Conservation (phyloP, 1,284 basidiomycete genomes). For the Inonotus obliquus region DNA sequence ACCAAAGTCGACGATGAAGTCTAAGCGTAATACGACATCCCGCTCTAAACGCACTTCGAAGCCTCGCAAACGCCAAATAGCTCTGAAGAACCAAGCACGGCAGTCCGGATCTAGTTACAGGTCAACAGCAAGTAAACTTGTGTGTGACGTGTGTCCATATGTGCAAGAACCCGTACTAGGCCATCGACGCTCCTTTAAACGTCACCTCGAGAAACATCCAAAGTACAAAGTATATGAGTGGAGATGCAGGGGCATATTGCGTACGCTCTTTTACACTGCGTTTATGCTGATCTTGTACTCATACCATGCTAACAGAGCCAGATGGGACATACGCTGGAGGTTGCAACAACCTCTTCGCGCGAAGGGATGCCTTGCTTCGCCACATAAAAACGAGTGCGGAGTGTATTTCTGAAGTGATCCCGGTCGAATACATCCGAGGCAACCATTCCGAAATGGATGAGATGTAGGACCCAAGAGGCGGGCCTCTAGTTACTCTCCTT, state of each 20-base stretch:
- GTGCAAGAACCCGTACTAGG: conserved; percentile 4
- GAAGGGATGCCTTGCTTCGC: conserved; percentile 11
- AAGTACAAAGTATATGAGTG: conserved; percentile 6
- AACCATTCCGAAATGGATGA: background rate
- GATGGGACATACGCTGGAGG: conserved; percentile 7
- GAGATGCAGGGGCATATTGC: conserved; percentile 2
- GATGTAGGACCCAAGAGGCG: background rate
- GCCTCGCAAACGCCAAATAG: no score
- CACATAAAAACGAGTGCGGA: background rate
- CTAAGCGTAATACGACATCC: no score
- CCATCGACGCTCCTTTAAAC: conserved; percentile 4
- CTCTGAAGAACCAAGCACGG: background rate
- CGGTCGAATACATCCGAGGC: background rate
- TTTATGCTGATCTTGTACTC: background rate
- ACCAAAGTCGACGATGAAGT: no score
- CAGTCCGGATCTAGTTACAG: background rate
- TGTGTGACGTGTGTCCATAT: conserved; percentile 3
- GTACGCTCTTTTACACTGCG: background rate
- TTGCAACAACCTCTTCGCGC: background rate
- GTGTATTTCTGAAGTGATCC: conserved; percentile 1
- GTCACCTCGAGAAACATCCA: conserved; percentile 11
- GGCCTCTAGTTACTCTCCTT: background rate
- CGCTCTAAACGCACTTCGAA: no score
- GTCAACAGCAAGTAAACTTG: background rate
- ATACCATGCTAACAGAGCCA: background rate